Evolutionary conservation across 2,329 filamentous ascomycete genomes (phyloP).

Genomic region (Zymoseptoria passerinii): DNA sequence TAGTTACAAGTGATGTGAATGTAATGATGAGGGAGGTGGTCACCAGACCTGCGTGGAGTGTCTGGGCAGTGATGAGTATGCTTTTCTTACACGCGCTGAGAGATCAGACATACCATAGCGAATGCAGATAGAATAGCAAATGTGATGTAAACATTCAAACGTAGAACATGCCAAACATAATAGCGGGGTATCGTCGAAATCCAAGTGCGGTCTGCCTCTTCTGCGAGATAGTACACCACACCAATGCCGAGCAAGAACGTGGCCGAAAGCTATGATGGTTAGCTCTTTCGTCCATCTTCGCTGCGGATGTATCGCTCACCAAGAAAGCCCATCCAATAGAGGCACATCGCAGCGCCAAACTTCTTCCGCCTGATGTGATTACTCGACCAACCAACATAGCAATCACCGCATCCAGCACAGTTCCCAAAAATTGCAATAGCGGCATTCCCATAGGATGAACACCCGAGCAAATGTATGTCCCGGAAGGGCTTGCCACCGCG

Average conservation of each 20-base stretch:
- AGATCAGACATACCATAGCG: slow-evolving; percentile 21
- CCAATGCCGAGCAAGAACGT: slow-evolving; percentile 31
- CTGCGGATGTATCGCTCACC: slow-evolving; percentile 10
- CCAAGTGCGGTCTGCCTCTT: slow-evolving; percentile 33
- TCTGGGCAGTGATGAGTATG: slow-evolving; percentile 24
- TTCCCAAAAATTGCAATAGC: slow-evolving; percentile 31
- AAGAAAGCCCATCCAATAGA: slow-evolving; percentile 23
- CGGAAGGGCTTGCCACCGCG: slow-evolving; percentile 31
- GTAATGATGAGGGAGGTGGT: slow-evolving; percentile 34
- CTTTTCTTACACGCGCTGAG: not conserved
- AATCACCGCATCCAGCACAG: slow-evolving; percentile 37
- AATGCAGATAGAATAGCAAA: slow-evolving; percentile 23
- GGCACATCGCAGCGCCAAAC: slow-evolving; percentile 12
- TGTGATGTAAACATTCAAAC: slow-evolving; percentile 21
- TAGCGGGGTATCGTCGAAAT: slow-evolving; percentile 30
- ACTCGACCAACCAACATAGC: slow-evolving; percentile 28
- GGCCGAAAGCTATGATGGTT: slow-evolving; percentile 24
- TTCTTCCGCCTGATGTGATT: slow-evolving; percentile 11
- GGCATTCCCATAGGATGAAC: slow-evolving; percentile 31
- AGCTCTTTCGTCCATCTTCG: not conserved
- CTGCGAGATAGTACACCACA: slow-evolving; percentile 29
- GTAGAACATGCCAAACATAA: slow-evolving; percentile 32
- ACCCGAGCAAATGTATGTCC: slow-evolving; percentile 44
- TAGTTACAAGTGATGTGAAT: slow-evolving; percentile 30
- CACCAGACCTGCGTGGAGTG: slow-evolving; percentile 33